Conservation (phyloP, 148 eudicot genomes). For the Dysphania ambrosioides region DNA sequence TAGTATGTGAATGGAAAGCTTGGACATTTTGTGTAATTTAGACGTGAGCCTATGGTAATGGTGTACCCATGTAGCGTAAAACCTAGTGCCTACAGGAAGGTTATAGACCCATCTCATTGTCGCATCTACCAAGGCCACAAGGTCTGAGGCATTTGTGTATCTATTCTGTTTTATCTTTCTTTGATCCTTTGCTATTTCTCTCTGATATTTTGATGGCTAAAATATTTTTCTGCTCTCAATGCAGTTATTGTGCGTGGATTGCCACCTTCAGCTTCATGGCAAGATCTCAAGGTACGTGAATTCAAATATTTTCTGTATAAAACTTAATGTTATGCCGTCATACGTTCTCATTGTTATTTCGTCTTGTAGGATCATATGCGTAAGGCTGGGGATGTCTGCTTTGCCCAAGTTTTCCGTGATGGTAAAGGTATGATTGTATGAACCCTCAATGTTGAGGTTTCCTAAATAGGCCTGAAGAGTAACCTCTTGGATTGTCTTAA, state of each 20-base stretch:
- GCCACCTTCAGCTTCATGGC: conserved; percentile 46
- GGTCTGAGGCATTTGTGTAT: not conserved
- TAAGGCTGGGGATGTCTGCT: conserved; percentile 51
- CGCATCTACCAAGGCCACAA: not conserved
- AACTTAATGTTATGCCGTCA: not conserved
- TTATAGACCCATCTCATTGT: not conserved
- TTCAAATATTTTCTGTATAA: not conserved
- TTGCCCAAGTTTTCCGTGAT: conserved; percentile 44
- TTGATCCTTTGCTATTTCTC: not conserved
- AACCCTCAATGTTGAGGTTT: not conserved
- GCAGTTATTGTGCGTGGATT: conserved; percentile 33
- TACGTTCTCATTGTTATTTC: not conserved
- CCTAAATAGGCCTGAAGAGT: not conserved
- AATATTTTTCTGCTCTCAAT: conserved; percentile 3
- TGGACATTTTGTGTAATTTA: not conserved
- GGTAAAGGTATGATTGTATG: conserved; percentile 33
- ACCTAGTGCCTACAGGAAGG: not conserved
- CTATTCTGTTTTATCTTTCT: not conserved
- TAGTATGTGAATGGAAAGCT: not conserved
- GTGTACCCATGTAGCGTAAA: not conserved
- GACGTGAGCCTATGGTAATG: not conserved
- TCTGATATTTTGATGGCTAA: not conserved
- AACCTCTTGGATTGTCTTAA: no score
- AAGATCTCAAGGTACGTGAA: conserved; percentile 34
- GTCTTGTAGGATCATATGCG: conserved; percentile 48